phyloP scores from a whole-genome alignment of 768 basidiomycete genomes.

The Suillus clintonianus region DNA sequence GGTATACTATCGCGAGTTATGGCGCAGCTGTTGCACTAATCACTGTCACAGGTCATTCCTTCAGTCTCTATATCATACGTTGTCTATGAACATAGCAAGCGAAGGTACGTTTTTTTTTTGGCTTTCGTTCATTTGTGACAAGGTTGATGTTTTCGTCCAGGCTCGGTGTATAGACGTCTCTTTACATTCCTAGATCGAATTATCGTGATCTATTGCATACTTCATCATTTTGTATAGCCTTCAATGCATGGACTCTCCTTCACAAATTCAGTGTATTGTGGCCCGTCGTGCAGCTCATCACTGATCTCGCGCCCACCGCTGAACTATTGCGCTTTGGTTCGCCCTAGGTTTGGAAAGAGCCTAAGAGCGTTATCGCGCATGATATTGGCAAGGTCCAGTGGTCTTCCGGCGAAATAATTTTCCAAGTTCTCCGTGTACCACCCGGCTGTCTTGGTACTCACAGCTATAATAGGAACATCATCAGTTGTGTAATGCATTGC shows the following conservation, averaged over 20 bases:
- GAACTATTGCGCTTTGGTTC: background rate
- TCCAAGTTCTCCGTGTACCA: slow-evolving; percentile 66
- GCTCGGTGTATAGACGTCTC: slow-evolving; percentile 56
- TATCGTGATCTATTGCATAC: slow-evolving; percentile 24
- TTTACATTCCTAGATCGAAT: slow-evolving; percentile 8
- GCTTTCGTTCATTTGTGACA: slow-evolving; percentile 9
- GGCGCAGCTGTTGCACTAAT: slow-evolving; percentile 3
- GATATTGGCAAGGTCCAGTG: slow-evolving; percentile 43
- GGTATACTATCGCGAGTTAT: slow-evolving; percentile 39
- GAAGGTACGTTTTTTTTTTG: slow-evolving; percentile 50
- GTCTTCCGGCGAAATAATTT: slow-evolving; percentile 45
- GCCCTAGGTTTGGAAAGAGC: slow-evolving; percentile 48
- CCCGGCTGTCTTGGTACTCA: slow-evolving; percentile 50
- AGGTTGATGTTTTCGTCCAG: slow-evolving; percentile 32
- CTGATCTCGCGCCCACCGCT: background rate
- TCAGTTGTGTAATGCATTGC: background rate
- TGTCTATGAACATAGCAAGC: slow-evolving; percentile 87
- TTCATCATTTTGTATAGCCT: slow-evolving; percentile 27
- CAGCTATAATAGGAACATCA: slow-evolving; percentile 42
- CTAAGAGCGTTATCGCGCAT: slow-evolving; percentile 50
- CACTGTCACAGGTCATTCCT: slow-evolving; percentile 73
- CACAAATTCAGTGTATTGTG: slow-evolving; percentile 11
- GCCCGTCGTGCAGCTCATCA: slow-evolving; percentile 1
- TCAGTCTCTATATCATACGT: slow-evolving; percentile 97
- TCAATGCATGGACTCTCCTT: slow-evolving; percentile 19